Base-by-base conservation (phyloP, 352 stramenopile genomes). In the Phytophthora europaea region DNA sequence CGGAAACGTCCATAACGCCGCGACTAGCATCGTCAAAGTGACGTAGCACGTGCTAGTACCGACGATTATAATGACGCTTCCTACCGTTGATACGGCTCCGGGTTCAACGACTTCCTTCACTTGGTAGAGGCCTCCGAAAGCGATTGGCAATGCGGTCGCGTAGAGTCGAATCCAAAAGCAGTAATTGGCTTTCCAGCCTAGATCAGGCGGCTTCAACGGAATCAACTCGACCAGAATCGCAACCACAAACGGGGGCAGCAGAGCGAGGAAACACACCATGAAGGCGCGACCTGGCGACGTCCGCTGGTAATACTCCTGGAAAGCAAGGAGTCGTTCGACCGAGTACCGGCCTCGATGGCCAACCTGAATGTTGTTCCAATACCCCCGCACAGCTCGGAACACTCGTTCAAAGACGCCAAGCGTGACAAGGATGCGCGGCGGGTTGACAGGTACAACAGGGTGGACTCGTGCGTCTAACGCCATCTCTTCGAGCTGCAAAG, bases 171-270 rank as follows among this genome's bases (percentile, higher is more conserved):
- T 50, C 43, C 43, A 83, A 31, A 76, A 56, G 6, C 31, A 34
- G 48, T 65, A 67, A 55, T 80, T 80, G 0, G 55, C 61, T 67
- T 55, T 28, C 58, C 63, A 78, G 4, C 68, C 68, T 4, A 55
- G 60, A 10, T 20, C 23, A 2, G 67, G 72, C n/a, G 50, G 33
- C 8, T 26, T 65, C 22, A 82, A 54, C 4, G 75, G 75, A 4
- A 82, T 71, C 18, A 54, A 67, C n/a, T 82, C 67, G 6, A 80
- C 18, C 12, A 66, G 7, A 23, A 75, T 48, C 0, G 63, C 20
- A 0, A 71, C 4, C 3, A 70, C 1, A 45, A 79, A 58, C 8
- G 67, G 28, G 0, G 69, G 65, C 3, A 81, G 26, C 9, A 64
- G 53, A 5, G 40, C n/a, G 6, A 64, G 4, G 3, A 55, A 33